Base-by-base conservation (phyloP, 352 stramenopile species). In the Pythium aphanidermatum region DNA sequence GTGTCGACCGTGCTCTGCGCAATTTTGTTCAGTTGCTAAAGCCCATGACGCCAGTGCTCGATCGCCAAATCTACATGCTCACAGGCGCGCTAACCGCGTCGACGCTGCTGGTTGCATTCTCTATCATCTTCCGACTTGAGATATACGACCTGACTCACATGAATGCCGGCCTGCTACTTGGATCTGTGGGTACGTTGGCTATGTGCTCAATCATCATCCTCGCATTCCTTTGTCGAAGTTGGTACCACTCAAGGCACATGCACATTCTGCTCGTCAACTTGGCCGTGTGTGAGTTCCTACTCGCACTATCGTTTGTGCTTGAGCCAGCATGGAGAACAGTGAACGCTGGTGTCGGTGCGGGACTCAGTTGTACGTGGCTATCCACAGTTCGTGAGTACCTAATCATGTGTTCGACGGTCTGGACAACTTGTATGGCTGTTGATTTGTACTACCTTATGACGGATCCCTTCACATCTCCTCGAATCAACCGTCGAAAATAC, bases 391-490 rank as follows among this genome's bases (percentile, higher is more conserved):
- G 77, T 13, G 77, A 89, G 38, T 89, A 85, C 34, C 44, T 86
- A 8, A 81, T 86, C 48, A 89, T 86, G 71, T 82, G 65, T 47
- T 83, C 77, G 14, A 84, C 58, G 7, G 60, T 65, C 11, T 89
- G 71, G 74, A 80, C 74, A 8, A 79, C 72, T 14, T 89, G 74
- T 42, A 89, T 80, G 42, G 77, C 74, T 1, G 44, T 86, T 20
- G 74, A 89, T 45, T 53, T 89, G 4, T 89, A 83, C 45, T 78
- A 78, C 31, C 56, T 89, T 26, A 83, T 89, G 68, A 89, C 75
- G 14, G 74, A 89, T 46, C 77, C 77, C 17, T 89, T 86, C 60
- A 89, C 77, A n/a, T 86, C 77, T 3, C 77, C 77, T 7, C 60
- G 74, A 5, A 43, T 79, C 21, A 89, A 89, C 43, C 71, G 77